These are phyloP conservation scores for Thermochaetoides thermophila DNA, from an alignment of 495 filamentous ascomycete species.

Conservation along the genomic window DNA sequence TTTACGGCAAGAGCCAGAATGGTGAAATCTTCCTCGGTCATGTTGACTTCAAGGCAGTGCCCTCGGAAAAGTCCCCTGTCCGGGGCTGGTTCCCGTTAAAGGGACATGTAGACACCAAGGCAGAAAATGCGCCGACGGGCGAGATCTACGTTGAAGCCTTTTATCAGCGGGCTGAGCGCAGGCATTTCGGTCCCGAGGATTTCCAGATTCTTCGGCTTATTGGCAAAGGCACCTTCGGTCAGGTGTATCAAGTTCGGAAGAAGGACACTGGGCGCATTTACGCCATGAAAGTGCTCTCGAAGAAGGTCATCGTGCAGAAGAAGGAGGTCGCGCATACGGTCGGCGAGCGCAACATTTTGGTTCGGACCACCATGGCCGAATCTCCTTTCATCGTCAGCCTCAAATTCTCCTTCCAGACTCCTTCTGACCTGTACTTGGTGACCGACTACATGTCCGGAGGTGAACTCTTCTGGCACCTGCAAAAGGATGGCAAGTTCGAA, in stretches of 20 bases:
- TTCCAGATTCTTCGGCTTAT: slow-evolving; percentile 94
- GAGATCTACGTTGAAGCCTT: slow-evolving; percentile 76
- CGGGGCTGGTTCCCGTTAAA: slow-evolving; percentile 80
- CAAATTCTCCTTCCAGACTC: slow-evolving; percentile 98
- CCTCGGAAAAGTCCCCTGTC: slow-evolving; percentile 47
- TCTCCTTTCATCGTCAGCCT: slow-evolving; percentile 96
- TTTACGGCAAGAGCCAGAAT: slow-evolving; percentile 69
- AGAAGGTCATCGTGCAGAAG: slow-evolving; percentile 99
- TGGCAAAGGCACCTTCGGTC: slow-evolving; percentile 97
- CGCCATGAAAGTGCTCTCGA: slow-evolving; percentile 97
- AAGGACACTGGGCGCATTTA: slow-evolving; percentile 93
- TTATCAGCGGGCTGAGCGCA: slow-evolving; percentile 82
- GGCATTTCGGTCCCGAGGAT: slow-evolving; percentile 89
- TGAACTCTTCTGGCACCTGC: slow-evolving; percentile 96
- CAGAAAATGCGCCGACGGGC: slow-evolving; percentile 54
- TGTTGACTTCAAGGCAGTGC: slow-evolving; percentile 56
- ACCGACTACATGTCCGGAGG: slow-evolving; percentile 99
- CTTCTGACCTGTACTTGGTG: slow-evolving; percentile 89
- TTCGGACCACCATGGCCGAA: slow-evolving; percentile 86
- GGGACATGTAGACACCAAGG: slow-evolving; percentile 39
- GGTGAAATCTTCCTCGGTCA: slow-evolving; percentile 88
- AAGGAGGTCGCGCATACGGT: slow-evolving; percentile 97
- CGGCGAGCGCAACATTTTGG: slow-evolving; percentile 91
- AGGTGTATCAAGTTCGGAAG: slow-evolving; percentile 98
- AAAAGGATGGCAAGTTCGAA: slow-evolving; percentile 91